These are phyloP conservation scores for Puccinia horiana DNA, from an alignment of 1,284 basidiomycete genomes.

Conservation along the genomic window DNA sequence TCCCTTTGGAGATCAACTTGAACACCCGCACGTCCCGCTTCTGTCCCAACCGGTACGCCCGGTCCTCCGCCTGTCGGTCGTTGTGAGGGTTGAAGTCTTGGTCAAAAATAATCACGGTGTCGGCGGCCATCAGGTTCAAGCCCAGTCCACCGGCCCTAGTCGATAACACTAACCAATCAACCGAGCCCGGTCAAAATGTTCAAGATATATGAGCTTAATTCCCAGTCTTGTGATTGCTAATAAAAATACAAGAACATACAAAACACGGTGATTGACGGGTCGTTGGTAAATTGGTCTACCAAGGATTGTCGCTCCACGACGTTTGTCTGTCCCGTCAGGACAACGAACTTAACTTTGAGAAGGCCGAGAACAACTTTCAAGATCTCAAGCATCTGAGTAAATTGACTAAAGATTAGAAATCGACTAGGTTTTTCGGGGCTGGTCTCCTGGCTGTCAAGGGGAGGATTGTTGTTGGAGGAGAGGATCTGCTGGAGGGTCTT, in stretches of 20 bases:
- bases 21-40: constrained; percentile 83
- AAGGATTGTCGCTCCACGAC: constrained; percentile 90
- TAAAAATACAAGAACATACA: no score
- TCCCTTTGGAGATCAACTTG: constrained; percentile 86
- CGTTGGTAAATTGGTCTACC: constrained; percentile 96
- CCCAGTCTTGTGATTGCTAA: rapidly evolving
- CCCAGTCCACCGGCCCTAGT: constrained; percentile 80
- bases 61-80: constrained; percentile 93
- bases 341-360: constrained; percentile 73
- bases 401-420: constrained; percentile 63
- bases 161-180: constrained; percentile 72
- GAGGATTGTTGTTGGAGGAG: not conserved
- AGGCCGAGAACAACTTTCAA: constrained; percentile 80
- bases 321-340: constrained; percentile 91
- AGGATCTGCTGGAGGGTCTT: constrained; percentile 73
- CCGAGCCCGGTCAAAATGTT: not conserved
- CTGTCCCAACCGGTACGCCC: constrained; percentile 97
- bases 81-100: constrained; percentile 82
- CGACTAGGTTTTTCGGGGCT: not conserved
- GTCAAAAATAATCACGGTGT: constrained; percentile 68
- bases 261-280: constrained; percentile 85
- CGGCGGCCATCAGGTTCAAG: constrained; percentile 65
- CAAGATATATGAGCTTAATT: no score
- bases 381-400: constrained; percentile 92
- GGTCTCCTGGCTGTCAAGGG: constrained; percentile 13